phyloP scores from a whole-genome alignment of 2,329 filamentous ascomycete species.

The Emmonsiellopsis sp. region DNA sequence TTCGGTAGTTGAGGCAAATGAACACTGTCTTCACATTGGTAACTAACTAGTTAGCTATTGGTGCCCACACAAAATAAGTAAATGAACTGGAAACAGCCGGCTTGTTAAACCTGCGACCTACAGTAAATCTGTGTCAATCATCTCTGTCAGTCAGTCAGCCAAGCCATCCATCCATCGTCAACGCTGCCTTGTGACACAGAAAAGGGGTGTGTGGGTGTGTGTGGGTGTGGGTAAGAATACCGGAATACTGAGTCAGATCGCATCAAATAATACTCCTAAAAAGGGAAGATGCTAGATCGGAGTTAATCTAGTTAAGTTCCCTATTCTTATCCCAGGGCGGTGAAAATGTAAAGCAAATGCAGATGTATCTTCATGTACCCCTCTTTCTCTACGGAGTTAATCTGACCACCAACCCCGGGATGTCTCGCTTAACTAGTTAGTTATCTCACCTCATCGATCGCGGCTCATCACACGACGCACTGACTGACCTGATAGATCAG shows the following conservation, averaged over 20 bases:
- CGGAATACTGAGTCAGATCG: neutral
- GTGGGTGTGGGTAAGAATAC: neutral
- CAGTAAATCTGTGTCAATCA: too few relatives aligned
- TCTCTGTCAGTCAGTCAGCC: neutral
- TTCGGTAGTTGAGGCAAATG: too few relatives aligned
- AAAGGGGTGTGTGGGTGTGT: neutral
- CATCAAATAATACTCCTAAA: neutral
- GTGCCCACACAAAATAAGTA: too few relatives aligned
- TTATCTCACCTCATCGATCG: too few relatives aligned
- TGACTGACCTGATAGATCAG: too few relatives aligned
- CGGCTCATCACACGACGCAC: too few relatives aligned
- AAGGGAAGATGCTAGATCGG: neutral
- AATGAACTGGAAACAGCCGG: too few relatives aligned
- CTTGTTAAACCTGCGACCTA: too few relatives aligned
- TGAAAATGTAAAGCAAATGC: neutral
- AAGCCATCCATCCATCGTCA: neutral
- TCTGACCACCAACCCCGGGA: neutral
- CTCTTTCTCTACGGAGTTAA: neutral
- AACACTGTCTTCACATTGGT: too few relatives aligned
- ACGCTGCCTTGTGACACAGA: slow-evolving; percentile 1
- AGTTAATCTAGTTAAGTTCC: neutral
- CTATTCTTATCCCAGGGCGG: neutral
- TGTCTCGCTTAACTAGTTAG: too few relatives aligned
- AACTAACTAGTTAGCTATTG: too few relatives aligned
- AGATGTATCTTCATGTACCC: neutral